A percentile compares a stretch with the other conserved stretches of the same genome.
Conservation (phyloP, 2,329 filamentous ascomycete species). For the Phyllosticta ampelicida region DNA sequence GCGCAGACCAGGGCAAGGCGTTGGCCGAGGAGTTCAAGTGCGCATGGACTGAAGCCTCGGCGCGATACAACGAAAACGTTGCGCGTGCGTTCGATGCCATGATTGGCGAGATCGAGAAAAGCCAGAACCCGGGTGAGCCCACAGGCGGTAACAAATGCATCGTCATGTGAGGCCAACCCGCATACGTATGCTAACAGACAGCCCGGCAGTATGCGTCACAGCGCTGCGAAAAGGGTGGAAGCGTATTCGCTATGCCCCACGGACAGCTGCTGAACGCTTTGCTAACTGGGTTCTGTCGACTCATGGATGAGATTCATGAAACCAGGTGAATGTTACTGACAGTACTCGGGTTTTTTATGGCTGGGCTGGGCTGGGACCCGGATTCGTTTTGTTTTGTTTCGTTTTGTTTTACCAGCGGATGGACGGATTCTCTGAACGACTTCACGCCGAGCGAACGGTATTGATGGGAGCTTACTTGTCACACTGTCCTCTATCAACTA, state of each 20-base stretch:
- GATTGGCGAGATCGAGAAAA: slow-evolving; percentile 90
- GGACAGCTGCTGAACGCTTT: neutral
- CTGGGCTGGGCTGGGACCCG: neutral
- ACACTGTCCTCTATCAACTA: no score
- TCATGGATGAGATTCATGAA: neutral
- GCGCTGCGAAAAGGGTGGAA: no score
- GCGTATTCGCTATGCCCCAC: no score
- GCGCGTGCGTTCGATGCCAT: slow-evolving; percentile 85
- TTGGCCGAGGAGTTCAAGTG: slow-evolving; percentile 81
- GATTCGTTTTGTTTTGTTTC: neutral
- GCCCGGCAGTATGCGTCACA: no score
- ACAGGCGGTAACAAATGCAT: slow-evolving; percentile 69
- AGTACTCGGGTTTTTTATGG: neutral
- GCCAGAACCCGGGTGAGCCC: slow-evolving; percentile 79
- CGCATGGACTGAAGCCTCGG: slow-evolving; percentile 89
- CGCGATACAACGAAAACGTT: slow-evolving; percentile 90
- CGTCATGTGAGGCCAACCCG: slow-evolving; percentile 55
- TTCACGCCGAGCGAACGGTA: neutral
- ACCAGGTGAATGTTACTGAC: neutral
- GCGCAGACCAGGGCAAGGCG: slow-evolving; percentile 71
- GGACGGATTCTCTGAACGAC: neutral
- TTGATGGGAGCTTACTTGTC: no score
- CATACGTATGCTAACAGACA: no score
- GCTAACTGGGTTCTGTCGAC: neutral
- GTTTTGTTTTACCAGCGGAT: neutral